These are phyloP conservation scores for Gyrodon lividus DNA, from an alignment of 768 basidiomycete species.

Conservation along the genomic window DNA sequence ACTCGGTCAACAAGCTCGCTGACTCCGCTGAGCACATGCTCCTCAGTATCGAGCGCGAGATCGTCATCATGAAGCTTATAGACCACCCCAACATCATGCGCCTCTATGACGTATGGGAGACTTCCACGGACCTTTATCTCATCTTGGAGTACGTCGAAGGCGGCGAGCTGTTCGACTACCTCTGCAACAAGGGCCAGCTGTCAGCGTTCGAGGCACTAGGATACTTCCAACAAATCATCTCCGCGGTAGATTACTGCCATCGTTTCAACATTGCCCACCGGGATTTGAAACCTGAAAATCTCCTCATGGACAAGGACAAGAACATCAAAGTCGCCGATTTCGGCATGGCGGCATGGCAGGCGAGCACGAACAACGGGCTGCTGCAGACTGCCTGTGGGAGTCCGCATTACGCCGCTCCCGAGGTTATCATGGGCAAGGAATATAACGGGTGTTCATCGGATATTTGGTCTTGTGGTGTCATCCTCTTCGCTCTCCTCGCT, in stretches of 20 bases:
- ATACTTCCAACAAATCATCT: constrained; percentile 93
- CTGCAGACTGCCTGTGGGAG: constrained; percentile 89
- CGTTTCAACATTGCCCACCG: constrained; percentile 93
- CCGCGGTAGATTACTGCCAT: constrained; percentile 89
- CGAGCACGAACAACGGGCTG: constrained; percentile 50
- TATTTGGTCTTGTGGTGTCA: constrained; percentile 97
- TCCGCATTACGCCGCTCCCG: constrained; percentile 93
- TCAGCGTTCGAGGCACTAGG: constrained; percentile 68
- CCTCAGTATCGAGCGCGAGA: constrained; percentile 87
- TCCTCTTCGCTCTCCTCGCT: constrained; percentile 84
- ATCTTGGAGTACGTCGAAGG: constrained; percentile 94
- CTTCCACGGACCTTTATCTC: constrained; percentile 81
- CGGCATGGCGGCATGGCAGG: constrained; percentile 96
- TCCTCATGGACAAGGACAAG: constrained; percentile 76
- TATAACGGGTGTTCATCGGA: constrained; percentile 90
- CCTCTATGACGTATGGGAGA: constrained; percentile 97
- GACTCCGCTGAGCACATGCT: constrained; percentile 76
- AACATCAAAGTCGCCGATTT: constrained; percentile 97
- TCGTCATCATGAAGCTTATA: constrained; percentile 96
- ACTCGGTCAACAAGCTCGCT: constrained; percentile 64
- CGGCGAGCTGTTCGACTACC: constrained; percentile 92
- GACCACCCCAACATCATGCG: constrained; percentile 94
- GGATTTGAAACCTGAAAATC: constrained; percentile 93
- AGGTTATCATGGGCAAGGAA: constrained; percentile 77
- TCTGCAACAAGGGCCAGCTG: constrained; percentile 76